These are phyloP conservation scores for Penicillium freii DNA, from an alignment of 2,329 filamentous ascomycete genomes.

Conservation along the genomic window DNA sequence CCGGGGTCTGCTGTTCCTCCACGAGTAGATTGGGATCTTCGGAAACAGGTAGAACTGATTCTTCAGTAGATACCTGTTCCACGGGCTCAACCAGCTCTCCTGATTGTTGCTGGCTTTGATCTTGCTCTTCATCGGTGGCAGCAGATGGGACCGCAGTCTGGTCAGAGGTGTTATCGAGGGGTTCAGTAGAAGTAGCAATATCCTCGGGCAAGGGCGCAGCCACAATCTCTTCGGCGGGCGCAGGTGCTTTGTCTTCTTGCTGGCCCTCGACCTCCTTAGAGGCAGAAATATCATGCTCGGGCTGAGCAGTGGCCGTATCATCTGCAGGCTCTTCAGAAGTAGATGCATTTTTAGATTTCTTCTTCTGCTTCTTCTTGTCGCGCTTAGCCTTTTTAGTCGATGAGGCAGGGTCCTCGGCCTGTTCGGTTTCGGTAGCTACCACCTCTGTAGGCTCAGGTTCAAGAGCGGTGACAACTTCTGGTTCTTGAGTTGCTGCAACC, in stretches of 20 bases:
- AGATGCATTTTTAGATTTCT: slow-evolving; percentile 15
- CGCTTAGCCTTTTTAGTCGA: slow-evolving; percentile 16
- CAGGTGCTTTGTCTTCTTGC: neutral
- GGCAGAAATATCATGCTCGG: neutral
- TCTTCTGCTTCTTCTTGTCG: slow-evolving; percentile 19
- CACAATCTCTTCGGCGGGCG: neutral
- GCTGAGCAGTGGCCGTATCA: neutral
- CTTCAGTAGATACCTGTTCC: neutral
- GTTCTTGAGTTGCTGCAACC: neutral
- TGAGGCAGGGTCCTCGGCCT: slow-evolving; percentile 4
- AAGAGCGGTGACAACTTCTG: neutral
- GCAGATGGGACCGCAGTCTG: neutral
- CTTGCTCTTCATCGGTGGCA: neutral
- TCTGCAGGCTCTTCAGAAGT: neutral
- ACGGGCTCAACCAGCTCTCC: neutral
- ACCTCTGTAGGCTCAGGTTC: neutral
- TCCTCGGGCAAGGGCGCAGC: neutral
- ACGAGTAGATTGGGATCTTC: neutral
- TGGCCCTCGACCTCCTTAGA: neutral
- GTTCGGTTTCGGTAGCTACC: slow-evolving; percentile 1
- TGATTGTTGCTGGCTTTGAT: neutral
- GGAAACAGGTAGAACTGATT: neutral
- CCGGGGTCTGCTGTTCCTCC: neutral
- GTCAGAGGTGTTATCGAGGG: neutral
- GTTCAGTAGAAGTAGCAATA: neutral